Evolutionary conservation across 2,329 filamentous ascomycete genomes (phyloP).

Genomic region (Zasmidium angulare): DNA sequence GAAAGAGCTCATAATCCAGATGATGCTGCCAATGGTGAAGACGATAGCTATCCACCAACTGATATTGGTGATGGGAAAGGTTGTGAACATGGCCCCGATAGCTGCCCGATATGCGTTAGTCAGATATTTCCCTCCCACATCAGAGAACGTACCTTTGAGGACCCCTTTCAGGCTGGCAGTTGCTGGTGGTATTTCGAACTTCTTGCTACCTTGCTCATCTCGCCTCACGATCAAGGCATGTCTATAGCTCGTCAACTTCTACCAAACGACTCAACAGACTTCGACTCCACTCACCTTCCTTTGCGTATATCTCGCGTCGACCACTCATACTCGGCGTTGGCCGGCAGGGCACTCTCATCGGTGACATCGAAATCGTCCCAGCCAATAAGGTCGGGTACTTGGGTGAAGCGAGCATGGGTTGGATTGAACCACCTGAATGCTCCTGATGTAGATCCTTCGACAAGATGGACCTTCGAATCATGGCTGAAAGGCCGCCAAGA

Average conservation of each 20-base stretch:
- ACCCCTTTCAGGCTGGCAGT: conserved; percentile 37
- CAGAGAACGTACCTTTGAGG: conserved; percentile 28
- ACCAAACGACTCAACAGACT: no score
- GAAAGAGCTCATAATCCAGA: conserved; percentile 56
- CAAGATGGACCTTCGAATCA: background rate
- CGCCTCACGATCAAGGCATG: conserved; percentile 34
- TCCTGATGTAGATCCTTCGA: background rate
- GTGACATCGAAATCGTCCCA: background rate
- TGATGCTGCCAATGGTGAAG: conserved; percentile 52
- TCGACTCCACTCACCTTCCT: conserved; percentile 30
- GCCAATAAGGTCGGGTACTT: background rate
- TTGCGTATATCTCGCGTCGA: conserved; percentile 46
- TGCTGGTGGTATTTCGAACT: conserved; percentile 31
- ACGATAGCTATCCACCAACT: conserved; percentile 46
- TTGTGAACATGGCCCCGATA: conserved; percentile 47
- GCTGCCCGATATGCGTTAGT: conserved; percentile 22
- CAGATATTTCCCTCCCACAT: no score
- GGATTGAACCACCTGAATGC: background rate
- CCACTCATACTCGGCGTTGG: conserved; percentile 37
- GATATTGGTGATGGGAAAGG: conserved; percentile 3
- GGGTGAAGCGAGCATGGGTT: background rate
- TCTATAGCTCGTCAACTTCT: no score
- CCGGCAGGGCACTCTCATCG: background rate
- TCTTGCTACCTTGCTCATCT: conserved; percentile 5
- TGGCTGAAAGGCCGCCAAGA: background rate